Evolutionary conservation across 2,329 filamentous ascomycete genomes (phyloP), one percentile per base, ranked within the genome.

Genomic region (Aschersonia sp.): DNA sequence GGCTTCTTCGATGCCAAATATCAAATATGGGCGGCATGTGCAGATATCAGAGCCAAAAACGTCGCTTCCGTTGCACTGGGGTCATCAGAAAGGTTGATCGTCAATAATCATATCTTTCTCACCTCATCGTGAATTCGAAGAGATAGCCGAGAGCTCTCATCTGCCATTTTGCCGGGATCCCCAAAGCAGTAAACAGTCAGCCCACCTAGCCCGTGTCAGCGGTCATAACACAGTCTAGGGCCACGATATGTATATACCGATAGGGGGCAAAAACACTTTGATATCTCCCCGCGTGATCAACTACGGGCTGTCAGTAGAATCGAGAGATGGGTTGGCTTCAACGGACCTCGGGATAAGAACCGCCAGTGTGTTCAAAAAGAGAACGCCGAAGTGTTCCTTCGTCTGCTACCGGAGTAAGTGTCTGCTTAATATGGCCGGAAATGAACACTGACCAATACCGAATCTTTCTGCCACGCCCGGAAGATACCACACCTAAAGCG

Each of bases 1-100:
- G 10, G 92, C 92, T 66, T 98, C 92, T 59, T 95, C 88, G 51
- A 98, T 94, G 51, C 92, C 92, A 62, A 94, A 97, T 59, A 94
- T 94, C 49, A 97, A 79, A 62, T 97, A 97, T 12, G 92, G 92
- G 48, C 87, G 78, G 66, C 90, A 97, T 9, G 92, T 97, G 69
- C 92, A 97, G 59, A 97, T 98, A 62, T 98, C 92, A 22, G 88
- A 95, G 50, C 90, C 88, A 63, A 97, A 98, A 42, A 97, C 92
- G 66, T 98, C 92, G 62, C 86, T 94, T 49, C 92, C 92, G 60
- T 97, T 97, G 67, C 92, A 97, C 71, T 77, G 49, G 14, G 40
- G 22, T 9, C n/a, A 41, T 47, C 8, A 47, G 45, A 22, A 22
- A 22, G 22, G 22, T 22, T 22, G 22, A 22, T 22, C 22, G 22